Evolutionary conservation across 1,139 yeast species (phyloP).

Genomic region (Geotrichum macrosporum): DNA sequence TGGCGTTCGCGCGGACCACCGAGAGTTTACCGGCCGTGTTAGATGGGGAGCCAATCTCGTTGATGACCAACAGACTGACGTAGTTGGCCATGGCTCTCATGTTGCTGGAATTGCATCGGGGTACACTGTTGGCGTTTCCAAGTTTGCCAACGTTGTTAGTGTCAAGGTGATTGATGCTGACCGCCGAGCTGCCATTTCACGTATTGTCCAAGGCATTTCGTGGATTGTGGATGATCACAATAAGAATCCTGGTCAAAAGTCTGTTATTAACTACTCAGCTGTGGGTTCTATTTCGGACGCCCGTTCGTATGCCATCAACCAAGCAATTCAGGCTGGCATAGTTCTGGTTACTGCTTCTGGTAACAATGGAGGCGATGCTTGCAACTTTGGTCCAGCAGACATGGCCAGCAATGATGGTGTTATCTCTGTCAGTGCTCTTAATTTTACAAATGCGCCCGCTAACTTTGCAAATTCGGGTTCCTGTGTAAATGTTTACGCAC

Average conservation of each 20-base stretch:
- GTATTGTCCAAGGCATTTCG: constrained; percentile 33
- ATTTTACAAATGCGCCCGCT: constrained; percentile 62
- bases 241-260: constrained; percentile 68
- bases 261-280: constrained; percentile 85
- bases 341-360: constrained; percentile 90
- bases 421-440: constrained; percentile 65
- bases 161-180: constrained; percentile 39
- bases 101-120: constrained; percentile 47
- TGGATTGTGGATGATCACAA: constrained; percentile 50
- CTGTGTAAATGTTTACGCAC: constrained; percentile 83
- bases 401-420: constrained; percentile 52
- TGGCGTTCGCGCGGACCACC: constrained; percentile 46
- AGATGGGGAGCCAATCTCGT: constrained; percentile 36
- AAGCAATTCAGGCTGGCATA: constrained; percentile 75
- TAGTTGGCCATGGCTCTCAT: constrained; percentile 44
- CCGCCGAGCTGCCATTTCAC: constrained; percentile 35
- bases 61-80: constrained; percentile 37
- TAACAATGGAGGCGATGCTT: constrained; percentile 80
- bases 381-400: constrained; percentile 78
- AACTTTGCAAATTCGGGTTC: constrained; percentile 56
- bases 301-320: constrained; percentile 75
- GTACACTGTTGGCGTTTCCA: constrained; percentile 43
- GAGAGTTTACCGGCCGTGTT: constrained; percentile 50
- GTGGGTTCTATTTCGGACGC: constrained; percentile 86
- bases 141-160: constrained; percentile 43